Evolutionary conservation across 2,329 filamentous ascomycete species (phyloP), one percentile per base, ranked within the genome.

Genomic region (Shiraia sp.): DNA sequence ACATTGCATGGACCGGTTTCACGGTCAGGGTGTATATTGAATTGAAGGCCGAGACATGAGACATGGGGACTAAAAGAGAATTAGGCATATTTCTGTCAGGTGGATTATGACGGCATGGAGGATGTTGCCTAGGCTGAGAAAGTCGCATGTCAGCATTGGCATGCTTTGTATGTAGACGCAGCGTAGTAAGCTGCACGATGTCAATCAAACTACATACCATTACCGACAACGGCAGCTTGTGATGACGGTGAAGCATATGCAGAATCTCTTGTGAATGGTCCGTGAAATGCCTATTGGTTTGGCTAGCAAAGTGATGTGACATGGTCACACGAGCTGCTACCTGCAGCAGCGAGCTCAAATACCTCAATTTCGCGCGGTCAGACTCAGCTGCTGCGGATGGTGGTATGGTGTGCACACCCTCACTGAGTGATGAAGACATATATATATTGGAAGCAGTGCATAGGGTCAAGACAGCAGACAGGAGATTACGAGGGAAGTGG

Each of bases 1-100:
- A 51, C 44, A 47, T 54, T 52, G 51, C 57, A 60, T 58, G 48
- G 42, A 49, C 43, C 38, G 40, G 42, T 40, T 34, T 10, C n/a
- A 14, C 29, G 10, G 26, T 15, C 10, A 28, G 29, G 31, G 46
- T 40, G 41, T 36, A 39, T 42, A n/a, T 51, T 39, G 9, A 42
- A 19, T 27, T 28, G 52, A n/a, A n/a, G n/a, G n/a, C n/a, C n/a
- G n/a, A n/a, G n/a, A n/a, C n/a, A n/a, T n/a, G n/a, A n/a, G n/a
- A n/a, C n/a, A n/a, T n/a, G n/a, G n/a, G n/a, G n/a, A n/a, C n/a
- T n/a, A n/a, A n/a, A n/a, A n/a, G n/a, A n/a, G n/a, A n/a, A n/a
- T n/a, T n/a, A n/a, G n/a, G n/a, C n/a, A n/a, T n/a, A n/a, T n/a
- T n/a, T n/a, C n/a, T n/a, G n/a, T n/a, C n/a, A n/a, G n/a, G n/a